phyloP scores from a whole-genome alignment of 495 filamentous ascomycete species.

The Arthonia radiata region DNA sequence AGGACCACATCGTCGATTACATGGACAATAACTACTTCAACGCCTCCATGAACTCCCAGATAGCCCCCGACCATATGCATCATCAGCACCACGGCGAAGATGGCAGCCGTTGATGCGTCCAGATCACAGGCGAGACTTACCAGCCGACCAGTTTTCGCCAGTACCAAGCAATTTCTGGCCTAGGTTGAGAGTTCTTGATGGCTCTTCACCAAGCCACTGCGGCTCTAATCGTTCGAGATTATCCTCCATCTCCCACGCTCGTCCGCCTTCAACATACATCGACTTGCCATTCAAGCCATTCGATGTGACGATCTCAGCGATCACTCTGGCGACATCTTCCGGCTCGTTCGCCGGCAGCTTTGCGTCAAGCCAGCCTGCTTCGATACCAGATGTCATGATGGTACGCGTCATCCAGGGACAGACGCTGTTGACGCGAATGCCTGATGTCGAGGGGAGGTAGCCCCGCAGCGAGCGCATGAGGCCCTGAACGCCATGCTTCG shows the following conservation, averaged over 20 bases:
- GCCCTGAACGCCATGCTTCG: conserved; percentile 25
- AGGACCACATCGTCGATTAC: no score
- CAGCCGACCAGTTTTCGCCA: no score
- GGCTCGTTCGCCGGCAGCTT: conserved; percentile 21
- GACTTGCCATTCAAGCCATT: conserved; percentile 2
- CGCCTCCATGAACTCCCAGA: no score
- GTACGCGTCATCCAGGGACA: conserved; percentile 29
- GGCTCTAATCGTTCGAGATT: conserved; percentile 20
- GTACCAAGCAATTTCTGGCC: conserved; percentile 19
- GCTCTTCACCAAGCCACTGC: conserved; percentile 21
- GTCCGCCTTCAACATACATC: conserved; percentile 19
- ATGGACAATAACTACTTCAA: no score
- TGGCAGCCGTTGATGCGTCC: no score
- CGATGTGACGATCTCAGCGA: conserved; percentile 17
- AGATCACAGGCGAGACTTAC: no score
- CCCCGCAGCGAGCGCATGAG: conserved; percentile 22
- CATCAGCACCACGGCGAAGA: no score
- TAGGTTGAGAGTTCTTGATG: conserved; percentile 13
- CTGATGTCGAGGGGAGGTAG: conserved; percentile 15
- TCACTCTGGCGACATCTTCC: conserved; percentile 19
- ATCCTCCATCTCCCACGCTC: conserved; percentile 23
- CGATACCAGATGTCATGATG: conserved; percentile 17
- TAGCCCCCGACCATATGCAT: no score
- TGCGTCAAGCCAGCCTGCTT: conserved; percentile 18
- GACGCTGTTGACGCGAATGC: conserved; percentile 25